These are phyloP conservation scores for Syncephalastrum sp. DNA, from an alignment of 371 early-diverging fungal species.

Conservation along the genomic window DNA sequence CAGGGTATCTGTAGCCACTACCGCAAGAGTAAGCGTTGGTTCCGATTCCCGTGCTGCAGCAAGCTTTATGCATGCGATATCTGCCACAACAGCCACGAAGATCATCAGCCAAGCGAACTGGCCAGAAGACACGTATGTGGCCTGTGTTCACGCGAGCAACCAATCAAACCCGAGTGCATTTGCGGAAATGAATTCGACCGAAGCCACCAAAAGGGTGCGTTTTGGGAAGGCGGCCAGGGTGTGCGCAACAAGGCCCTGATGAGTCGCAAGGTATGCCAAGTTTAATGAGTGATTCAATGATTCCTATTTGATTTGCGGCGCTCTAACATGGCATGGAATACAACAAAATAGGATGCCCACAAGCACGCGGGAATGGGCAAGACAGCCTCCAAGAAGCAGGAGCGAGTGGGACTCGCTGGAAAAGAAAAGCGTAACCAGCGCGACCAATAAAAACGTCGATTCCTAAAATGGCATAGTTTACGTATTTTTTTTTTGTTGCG, in stretches of 20 bases:
- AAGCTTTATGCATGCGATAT: constrained; percentile 87
- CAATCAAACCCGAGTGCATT: constrained; percentile 35
- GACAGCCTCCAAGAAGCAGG: constrained; percentile 55
- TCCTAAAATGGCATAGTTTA: not conserved
- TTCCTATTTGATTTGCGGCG: not conserved
- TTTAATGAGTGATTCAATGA: constrained; percentile 13
- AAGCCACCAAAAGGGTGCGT: constrained; percentile 54
- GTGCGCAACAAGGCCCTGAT: constrained; percentile 77
- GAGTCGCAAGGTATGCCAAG: constrained; percentile 75
- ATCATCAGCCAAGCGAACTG: constrained; percentile 57
- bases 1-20: constrained; percentile 94
- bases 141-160: constrained; percentile 86
- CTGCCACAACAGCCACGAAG: constrained; percentile 87
- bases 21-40: constrained; percentile 91
- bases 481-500: constrained; percentile 3
- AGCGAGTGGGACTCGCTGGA: constrained; percentile 51
- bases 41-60: constrained; percentile 90
- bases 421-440: constrained; percentile 22
- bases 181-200: constrained; percentile 75
- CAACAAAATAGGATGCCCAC: constrained; percentile 36
- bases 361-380: constrained; percentile 49
- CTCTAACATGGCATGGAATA: not conserved
- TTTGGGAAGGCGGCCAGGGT: constrained; percentile 99
- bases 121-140: constrained; percentile 94
- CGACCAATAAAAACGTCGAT: constrained; percentile 8